A percentile compares a stretch with the other conserved stretches of the same genome.
Evolutionary conservation across 257 asterid genomes (phyloP).

Genomic region (Coffea canephora): DNA sequence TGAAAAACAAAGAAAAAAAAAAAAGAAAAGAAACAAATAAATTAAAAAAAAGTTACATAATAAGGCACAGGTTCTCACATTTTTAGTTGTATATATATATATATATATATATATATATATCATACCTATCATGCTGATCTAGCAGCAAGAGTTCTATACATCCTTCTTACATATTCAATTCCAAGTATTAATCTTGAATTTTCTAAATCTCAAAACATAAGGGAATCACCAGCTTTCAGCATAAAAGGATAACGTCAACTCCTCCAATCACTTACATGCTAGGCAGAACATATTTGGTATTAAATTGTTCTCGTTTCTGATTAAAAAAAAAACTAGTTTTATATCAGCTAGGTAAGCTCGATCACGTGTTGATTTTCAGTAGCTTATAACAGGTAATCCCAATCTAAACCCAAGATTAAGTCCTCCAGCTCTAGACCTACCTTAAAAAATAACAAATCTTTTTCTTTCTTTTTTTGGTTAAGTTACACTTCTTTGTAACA

Average conservation of each 20-base stretch:
- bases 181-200: not conserved
- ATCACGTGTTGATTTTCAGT: not conserved
- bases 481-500: not conserved
- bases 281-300: not conserved
- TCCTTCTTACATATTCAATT: not conserved
- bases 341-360: not conserved
- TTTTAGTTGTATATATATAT: not conserved
- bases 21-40: too few relatives aligned
- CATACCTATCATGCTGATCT: not conserved
- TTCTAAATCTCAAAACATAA: not conserved
- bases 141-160: not conserved
- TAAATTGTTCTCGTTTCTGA: not conserved
- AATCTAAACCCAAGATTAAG: not conserved
- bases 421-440: not conserved
- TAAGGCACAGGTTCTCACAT: too few relatives aligned
- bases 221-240: not conserved
- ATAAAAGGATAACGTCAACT: not conserved
- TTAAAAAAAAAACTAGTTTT: slow-evolving; percentile 1
- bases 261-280: not conserved
- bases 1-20: not conserved
- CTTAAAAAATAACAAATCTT: not conserved
- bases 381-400: too few relatives aligned
- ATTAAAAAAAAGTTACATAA: not conserved
- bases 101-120: too few relatives aligned
- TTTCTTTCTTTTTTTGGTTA: not conserved